phyloP scores from a whole-genome alignment of 306 rosid species.

The Quercus gilva region DNA sequence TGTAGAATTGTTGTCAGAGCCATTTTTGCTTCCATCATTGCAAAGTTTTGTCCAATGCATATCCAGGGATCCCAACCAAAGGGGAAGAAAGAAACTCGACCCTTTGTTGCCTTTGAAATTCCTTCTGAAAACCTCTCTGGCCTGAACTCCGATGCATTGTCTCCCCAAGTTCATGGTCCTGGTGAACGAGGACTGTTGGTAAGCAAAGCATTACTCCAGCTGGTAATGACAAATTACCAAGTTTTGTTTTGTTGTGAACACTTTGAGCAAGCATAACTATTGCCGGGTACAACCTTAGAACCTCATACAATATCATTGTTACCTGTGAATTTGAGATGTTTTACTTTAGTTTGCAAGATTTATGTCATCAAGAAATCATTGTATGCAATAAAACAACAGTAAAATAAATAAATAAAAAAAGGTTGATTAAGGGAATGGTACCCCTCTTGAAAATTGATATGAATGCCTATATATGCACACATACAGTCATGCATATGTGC shows the following conservation, averaged over 20 bases:
- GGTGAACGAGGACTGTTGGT: conserved; percentile 38
- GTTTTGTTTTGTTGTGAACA: conserved; percentile 15
- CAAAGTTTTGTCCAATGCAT: conserved; percentile 59
- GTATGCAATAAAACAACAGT: not conserved
- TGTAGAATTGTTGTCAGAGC: too few relatives aligned
- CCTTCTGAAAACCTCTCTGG: conserved; percentile 63
- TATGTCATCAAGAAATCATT: not conserved
- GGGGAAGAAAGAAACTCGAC: conserved; percentile 37
- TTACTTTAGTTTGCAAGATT: not conserved
- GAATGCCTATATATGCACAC: too few relatives aligned
- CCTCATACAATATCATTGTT: conserved; percentile 51
- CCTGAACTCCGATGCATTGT: conserved; percentile 49
- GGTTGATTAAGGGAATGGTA: too few relatives aligned
- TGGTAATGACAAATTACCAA: conserved; percentile 41
- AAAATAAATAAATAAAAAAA: too few relatives aligned
- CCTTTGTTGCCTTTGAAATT: conserved; percentile 45
- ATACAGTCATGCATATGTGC: too few relatives aligned
- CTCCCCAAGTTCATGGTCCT: conserved; percentile 52
- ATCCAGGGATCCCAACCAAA: conserved; percentile 67
- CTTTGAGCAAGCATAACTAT: not conserved
- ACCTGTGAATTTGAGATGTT: conserved; percentile 31
- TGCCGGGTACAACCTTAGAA: conserved; percentile 53
- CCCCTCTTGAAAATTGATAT: too few relatives aligned
- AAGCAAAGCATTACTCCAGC: conserved; percentile 31
- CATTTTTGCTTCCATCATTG: too few relatives aligned